Evolutionary conservation across 2,329 filamentous ascomycete species (phyloP).

Genomic region (Colletotrichum liaoningense): DNA sequence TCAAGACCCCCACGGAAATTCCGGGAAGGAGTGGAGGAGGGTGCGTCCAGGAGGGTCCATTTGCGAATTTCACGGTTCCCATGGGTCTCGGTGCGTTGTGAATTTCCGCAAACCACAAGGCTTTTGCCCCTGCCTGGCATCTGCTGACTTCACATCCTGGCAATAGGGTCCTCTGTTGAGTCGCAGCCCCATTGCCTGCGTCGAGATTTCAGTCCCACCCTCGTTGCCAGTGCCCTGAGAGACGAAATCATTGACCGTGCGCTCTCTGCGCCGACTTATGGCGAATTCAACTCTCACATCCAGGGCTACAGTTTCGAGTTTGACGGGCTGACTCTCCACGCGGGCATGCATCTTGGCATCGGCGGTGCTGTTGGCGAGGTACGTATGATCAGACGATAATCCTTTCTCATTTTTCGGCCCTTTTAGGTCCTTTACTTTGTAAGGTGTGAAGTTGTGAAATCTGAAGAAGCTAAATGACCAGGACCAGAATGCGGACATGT

Average conservation of each 20-base stretch:
- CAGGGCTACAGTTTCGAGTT: neutral
- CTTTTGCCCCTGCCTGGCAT: neutral
- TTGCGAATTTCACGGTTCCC: neutral
- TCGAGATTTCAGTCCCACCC: neutral
- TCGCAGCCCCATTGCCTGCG: neutral
- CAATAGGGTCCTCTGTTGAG: neutral
- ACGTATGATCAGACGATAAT: neutral
- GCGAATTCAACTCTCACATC: neutral
- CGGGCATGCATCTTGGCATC: neutral
- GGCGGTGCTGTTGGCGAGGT: neutral
- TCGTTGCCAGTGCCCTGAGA: neutral
- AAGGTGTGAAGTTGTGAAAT: too few species aligned
- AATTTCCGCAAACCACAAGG: neutral
- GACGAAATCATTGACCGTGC: neutral
- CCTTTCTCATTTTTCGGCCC: neutral
- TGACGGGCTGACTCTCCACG: neutral
- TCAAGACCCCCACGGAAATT: neutral
- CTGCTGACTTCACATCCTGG: neutral
- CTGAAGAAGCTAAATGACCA: neutral
- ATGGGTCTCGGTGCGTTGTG: neutral
- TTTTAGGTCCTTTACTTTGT: neutral
- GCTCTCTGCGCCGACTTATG: neutral
- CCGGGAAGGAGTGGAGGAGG: neutral
- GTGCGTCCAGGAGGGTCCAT: neutral
- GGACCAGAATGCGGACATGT: constrained; percentile 1